Conservation (phyloP, 331 rosid genomes). For the Arachis monticola region DNA sequence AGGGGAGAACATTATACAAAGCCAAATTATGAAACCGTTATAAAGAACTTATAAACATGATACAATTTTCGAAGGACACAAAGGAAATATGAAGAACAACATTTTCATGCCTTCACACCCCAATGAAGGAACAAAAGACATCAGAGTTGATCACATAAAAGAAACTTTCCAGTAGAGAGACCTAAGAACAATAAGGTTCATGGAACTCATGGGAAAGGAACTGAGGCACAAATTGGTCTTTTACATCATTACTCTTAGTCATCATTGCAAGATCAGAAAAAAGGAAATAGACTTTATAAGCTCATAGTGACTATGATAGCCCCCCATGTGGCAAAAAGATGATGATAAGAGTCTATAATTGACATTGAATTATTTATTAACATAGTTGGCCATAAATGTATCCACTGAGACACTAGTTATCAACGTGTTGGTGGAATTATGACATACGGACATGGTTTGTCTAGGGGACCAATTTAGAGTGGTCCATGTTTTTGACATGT, state of each 20-base stretch:
- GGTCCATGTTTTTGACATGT: conserved; percentile 56
- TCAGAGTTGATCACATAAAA: conserved; percentile 9
- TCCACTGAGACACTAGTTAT: conserved; percentile 64
- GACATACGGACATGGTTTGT: conserved; percentile 62
- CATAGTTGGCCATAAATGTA: conserved; percentile 56
- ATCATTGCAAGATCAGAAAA: conserved; percentile 30
- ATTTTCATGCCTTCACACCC: too few relatives aligned
- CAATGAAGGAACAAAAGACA: too few relatives aligned
- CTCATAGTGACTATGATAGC: conserved; percentile 34
- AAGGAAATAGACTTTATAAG: conserved; percentile 29
- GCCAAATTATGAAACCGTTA: too few relatives aligned
- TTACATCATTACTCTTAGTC: conserved; percentile 15
- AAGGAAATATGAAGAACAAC: too few relatives aligned
- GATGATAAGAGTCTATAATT: conserved; percentile 4
- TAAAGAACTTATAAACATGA: too few relatives aligned
- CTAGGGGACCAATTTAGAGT: conserved; percentile 61
- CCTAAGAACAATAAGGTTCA: too few relatives aligned
- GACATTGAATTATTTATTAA: conserved; percentile 34
- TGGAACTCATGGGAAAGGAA: too few relatives aligned
- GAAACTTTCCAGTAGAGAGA: not conserved
- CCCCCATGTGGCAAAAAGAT: conserved; percentile 39
- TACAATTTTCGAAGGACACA: too few relatives aligned
- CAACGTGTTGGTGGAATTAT: conserved; percentile 67
- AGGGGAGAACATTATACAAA: too few relatives aligned
- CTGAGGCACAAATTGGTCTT: conserved; percentile 13